These are phyloP conservation scores for Nephromyces sp. DNA, from an alignment of 169 alveolate species.

Conservation along the genomic window DNA sequence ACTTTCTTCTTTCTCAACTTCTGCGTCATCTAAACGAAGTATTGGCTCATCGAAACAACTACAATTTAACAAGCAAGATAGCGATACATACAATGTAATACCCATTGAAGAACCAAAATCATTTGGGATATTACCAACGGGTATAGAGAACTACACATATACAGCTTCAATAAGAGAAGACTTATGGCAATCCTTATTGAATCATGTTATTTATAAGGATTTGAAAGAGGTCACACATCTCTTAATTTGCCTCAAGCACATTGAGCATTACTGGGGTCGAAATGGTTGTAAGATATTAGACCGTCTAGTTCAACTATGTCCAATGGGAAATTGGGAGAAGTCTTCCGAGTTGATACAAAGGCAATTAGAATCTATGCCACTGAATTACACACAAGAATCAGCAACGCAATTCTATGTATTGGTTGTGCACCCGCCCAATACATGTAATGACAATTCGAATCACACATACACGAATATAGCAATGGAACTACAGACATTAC, in stretches of 20 bases:
- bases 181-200: conserved; percentile 22
- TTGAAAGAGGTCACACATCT: conserved; percentile 1
- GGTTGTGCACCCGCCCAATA: neutral
- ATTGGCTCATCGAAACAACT: too few relatives aligned
- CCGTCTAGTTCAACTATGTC: neutral
- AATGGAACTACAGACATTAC: neutral
- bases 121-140: too few relatives aligned
- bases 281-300: neutral
- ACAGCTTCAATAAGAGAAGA: conserved; percentile 24
- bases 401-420: neutral
- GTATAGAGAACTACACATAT: conserved; percentile 7
- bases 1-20: neutral
- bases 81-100: too few relatives aligned
- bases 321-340: neutral
- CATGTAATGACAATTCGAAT: too few relatives aligned
- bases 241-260: conserved; percentile 13
- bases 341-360: neutral
- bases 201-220: conserved; percentile 2
- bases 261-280: neutral
- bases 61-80: too few relatives aligned
- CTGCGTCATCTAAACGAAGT: too few relatives aligned
- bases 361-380: neutral
- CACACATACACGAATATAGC: neutral
- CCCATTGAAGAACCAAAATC: too few relatives aligned
- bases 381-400: neutral